Base-by-base conservation (phyloP, 306 rosid genomes). In the Malus sieversii region DNA sequence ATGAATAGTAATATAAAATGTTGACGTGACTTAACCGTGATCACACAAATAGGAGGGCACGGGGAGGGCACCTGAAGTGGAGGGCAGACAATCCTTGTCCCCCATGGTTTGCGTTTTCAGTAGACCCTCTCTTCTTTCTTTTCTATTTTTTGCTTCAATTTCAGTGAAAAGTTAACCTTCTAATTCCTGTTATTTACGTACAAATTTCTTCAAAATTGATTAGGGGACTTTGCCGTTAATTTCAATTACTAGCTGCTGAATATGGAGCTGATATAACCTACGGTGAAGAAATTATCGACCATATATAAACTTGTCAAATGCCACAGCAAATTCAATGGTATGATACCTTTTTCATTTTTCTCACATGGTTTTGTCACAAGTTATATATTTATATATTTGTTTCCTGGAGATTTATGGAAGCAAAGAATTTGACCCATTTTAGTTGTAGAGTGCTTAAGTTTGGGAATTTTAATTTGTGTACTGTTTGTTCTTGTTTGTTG, bases 101-200 rank as follows among this genome's bases (percentile, higher is more conserved):
- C 96, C 98, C 15, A 93, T 93, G 97, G 96, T 93, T 87, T 91
- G 98, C 87, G 88, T 88, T 72, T 97, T 93, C 71, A 91, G 98
- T 52, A 19, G 8, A 8, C 22, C 10, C 7, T 20, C 46, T 35
- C 29, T 58, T 69, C 33, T 22, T 13, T 68, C 27, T 22, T 65
- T 18, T 65, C 32, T 71, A 61, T 53, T 64, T 23, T 40, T 30
- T 48, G 22, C 16, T 8, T 30, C 12, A 19, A 15, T 72, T 33
- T 46, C 15, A 40, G 14, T 32, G 18, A 27, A 20, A 27, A n/a
- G 6, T 61, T 18, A 15, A 11, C 14, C 22, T 16, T 45, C 25
- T 45, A 32, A 19, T 66, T 40, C 25, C 18, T 25, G 10, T 40
- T 16, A 16, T 32, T 57, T 48, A 11, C 64, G 42, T 1, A 45